Conservation (phyloP, 805 yeast genomes). For the Starmera dryadoides region DNA sequence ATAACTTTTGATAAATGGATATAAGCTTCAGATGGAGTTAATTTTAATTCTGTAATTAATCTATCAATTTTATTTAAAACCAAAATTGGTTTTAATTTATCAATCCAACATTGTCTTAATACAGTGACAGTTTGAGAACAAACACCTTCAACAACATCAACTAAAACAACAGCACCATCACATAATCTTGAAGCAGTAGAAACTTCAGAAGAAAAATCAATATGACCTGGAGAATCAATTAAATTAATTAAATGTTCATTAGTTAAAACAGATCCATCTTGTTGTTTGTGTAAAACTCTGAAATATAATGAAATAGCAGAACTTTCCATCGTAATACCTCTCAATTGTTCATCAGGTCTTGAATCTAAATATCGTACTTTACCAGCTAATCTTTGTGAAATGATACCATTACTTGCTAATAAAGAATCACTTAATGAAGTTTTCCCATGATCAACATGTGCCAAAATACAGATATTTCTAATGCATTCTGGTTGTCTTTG, state of each 20-base stretch:
- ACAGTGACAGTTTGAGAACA: constrained; percentile 97
- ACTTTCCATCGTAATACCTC: constrained; percentile 98
- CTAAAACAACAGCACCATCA: constrained; percentile 93
- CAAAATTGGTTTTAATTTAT: constrained; percentile 77
- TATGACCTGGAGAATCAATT: constrained; percentile 99
- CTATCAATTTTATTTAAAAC: constrained; percentile 92
- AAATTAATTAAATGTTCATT: constrained; percentile 82
- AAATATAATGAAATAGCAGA: constrained; percentile 93
- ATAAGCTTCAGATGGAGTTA: constrained; percentile 82
- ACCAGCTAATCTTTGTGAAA: constrained; percentile 92
- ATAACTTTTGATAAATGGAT: constrained; percentile 68
- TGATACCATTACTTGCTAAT: constrained; percentile 92
- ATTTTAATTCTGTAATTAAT: constrained; percentile 69
- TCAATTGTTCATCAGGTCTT: constrained; percentile 87
- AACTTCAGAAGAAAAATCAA: constrained; percentile 94
- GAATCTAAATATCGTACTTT: constrained; percentile 89
- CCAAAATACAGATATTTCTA: constrained; percentile 89
- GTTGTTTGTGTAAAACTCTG: constrained; percentile 47
- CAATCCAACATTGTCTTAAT: constrained; percentile 92
- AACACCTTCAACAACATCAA: constrained; percentile 97
- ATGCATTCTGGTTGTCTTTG: constrained; percentile 66
- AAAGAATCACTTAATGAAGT: constrained; percentile 90
- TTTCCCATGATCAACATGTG: constrained; percentile 98
- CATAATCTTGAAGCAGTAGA: constrained; percentile 93
- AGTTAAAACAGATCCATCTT: constrained; percentile 33